Base-by-base conservation (phyloP, 2,329 filamentous ascomycete species). In the Beauveria brongniartii region DNA sequence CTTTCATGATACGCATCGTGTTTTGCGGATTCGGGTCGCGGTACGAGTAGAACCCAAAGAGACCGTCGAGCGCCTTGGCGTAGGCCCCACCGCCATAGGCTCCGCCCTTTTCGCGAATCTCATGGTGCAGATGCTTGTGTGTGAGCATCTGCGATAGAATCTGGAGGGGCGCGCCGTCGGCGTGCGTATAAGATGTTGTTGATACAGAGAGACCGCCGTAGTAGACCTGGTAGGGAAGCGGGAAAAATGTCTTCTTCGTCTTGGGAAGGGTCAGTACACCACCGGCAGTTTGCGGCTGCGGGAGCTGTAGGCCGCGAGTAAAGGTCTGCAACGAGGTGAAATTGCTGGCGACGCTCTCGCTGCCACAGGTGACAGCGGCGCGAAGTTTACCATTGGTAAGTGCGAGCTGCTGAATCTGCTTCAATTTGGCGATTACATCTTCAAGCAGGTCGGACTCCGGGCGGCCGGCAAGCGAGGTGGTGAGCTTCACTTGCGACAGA, bases 31-130 rank as follows among this genome's bases (percentile, higher is more conserved):
- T 97, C 3, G 94, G 94, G 71, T 99, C 94, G 56, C 94, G 90
- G 80, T 99, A 99, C 50, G 90, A 93, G 77, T 96, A 97, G 77
- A 97, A 95, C 18, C 91, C 91, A 67, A 99, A 97, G 1, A 96
- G 74, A 26, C 92, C 93, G 66, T 91, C 88, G 8, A 96, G 77
- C 0, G 89, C 84, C 26, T 87, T 86, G 50, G 89, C 88, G 71
- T 91, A 93, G 1, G 94, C 93, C 16, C 92, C 92, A 24, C 91
- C 94, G 50, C 94, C 94, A 67, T 99, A 99, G 0, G 94, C 94
- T 43, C 94, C 94, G 37, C 94, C 94, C 75, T 97, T 97, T 72
- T 99, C 94, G 60, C 94, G 90, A 66, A 99, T 97, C 74, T 97
- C 94, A 67, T 96, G 93, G 71, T 99, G 94, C 30, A 99, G 81